Percentiles rank a stretch among this genome's conserved stretches.
These are phyloP conservation scores for Myxozyma mucilagina DNA, from an alignment of 805 yeast genomes.

Conservation along the genomic window DNA sequence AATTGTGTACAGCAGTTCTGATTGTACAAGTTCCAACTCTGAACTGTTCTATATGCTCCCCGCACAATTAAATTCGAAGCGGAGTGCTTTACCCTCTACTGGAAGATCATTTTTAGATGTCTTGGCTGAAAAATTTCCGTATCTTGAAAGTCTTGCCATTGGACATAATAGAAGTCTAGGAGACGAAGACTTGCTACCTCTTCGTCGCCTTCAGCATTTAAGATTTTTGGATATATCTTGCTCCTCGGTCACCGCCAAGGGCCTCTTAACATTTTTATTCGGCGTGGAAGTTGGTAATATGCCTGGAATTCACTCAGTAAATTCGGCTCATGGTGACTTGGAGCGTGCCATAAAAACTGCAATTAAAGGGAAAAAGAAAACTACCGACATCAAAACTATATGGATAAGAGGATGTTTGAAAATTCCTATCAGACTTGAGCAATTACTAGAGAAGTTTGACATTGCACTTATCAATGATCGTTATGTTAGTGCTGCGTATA, in stretches of 20 bases:
- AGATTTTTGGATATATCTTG: constrained; percentile 2
- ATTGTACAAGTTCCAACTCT: background rate
- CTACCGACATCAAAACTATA: background rate
- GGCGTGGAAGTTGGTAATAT: background rate
- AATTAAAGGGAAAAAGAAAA: background rate
- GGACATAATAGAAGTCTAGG: background rate
- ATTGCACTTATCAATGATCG: background rate
- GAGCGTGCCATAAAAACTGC: background rate
- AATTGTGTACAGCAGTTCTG: background rate
- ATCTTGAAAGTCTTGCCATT: background rate
- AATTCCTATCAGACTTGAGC: background rate
- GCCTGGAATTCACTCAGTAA: background rate
- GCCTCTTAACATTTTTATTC: background rate
- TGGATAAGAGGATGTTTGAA: constrained; percentile 5
- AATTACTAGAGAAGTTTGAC: background rate
- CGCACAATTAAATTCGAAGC: background rate
- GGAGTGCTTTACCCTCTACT: background rate
- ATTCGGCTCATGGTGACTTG: background rate
- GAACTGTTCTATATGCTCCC: background rate
- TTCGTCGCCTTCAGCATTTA: background rate
- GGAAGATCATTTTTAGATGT: background rate
- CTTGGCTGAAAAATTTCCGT: background rate
- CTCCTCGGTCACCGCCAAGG: background rate
- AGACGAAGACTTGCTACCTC: background rate
- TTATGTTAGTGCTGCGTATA: background rate